Percentiles rank a stretch among this genome's conserved stretches.
These are phyloP conservation scores for Solanum lignicaule DNA, from an alignment of 257 asterid species.

Conservation along the genomic window DNA sequence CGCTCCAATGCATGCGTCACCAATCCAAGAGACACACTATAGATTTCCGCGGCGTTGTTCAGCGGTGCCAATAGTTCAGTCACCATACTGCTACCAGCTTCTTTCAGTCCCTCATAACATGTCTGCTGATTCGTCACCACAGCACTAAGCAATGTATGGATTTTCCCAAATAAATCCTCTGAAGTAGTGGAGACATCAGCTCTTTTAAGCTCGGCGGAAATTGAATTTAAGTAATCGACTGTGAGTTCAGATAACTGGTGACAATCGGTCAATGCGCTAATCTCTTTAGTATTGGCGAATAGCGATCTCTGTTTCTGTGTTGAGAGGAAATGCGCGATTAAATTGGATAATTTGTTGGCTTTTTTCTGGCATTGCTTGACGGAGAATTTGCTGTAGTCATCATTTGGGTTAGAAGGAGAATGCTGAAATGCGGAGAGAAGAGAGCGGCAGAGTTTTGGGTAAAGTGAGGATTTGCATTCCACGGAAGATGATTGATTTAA, in stretches of 20 bases:
- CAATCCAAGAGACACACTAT: constrained; percentile 29
- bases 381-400: constrained; percentile 17
- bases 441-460: constrained; percentile 28
- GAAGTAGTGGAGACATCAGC: background rate
- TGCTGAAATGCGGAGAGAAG: constrained; percentile 18
- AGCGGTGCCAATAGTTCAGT: constrained; percentile 11
- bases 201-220: constrained; percentile 4
- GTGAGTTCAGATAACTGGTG: constrained; percentile 16
- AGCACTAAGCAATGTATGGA: constrained; percentile 33
- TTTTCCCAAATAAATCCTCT: constrained; percentile 12
- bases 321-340: constrained; percentile 10
- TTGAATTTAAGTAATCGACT: constrained; percentile 13
- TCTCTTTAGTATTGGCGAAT: constrained; percentile 1
- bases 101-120: constrained; percentile 29
- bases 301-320: background rate
- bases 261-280: constrained; percentile 28
- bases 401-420: constrained; percentile 9
- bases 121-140: constrained; percentile 41
- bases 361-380: constrained; percentile 19
- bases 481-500: constrained; percentile 1
- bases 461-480: constrained; percentile 28
- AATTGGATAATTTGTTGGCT: constrained; percentile 6
- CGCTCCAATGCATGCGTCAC: constrained; percentile 22
- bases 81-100: constrained; percentile 16
- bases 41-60: constrained; percentile 12